Conservation (phyloP, 805 yeast genomes). For the Zygoascus ofunaensis region DNA sequence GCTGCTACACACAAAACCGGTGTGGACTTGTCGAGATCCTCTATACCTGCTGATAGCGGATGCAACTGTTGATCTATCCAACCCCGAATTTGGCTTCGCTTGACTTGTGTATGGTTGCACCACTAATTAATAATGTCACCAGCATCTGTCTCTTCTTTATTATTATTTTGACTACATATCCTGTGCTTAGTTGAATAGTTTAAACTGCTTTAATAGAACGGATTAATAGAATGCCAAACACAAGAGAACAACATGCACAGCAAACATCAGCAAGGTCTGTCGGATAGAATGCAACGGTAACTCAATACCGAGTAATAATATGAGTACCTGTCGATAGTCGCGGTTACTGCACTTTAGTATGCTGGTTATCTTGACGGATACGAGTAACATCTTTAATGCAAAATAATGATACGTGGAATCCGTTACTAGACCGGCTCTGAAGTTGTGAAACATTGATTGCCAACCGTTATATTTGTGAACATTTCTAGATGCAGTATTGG, state of each 20-base stretch:
- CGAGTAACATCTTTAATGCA: neutral
- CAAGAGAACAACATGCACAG: neutral
- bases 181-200: no score
- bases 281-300: slow-evolving; percentile 2
- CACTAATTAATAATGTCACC: no score
- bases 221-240: no score
- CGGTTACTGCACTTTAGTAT: neutral
- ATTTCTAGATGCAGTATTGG: no score
- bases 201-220: no score
- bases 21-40: slow-evolving; percentile 25
- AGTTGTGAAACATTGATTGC: no score
- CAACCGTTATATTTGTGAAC: no score
- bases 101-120: no score
- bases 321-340: neutral
- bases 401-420: neutral
- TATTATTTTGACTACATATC: no score
- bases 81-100: no score
- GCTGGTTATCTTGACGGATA: neutral
- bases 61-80: slow-evolving; percentile 28
- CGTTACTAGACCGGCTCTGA: no score
- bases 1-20: slow-evolving; percentile 24
- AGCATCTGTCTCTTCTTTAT: no score
- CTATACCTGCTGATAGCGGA: slow-evolving; percentile 15
- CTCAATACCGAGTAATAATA: slow-evolving; percentile 6
- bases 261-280: neutral